Conservation (phyloP, 2,329 filamentous ascomycete genomes). For the Arthroderma sp. region DNA sequence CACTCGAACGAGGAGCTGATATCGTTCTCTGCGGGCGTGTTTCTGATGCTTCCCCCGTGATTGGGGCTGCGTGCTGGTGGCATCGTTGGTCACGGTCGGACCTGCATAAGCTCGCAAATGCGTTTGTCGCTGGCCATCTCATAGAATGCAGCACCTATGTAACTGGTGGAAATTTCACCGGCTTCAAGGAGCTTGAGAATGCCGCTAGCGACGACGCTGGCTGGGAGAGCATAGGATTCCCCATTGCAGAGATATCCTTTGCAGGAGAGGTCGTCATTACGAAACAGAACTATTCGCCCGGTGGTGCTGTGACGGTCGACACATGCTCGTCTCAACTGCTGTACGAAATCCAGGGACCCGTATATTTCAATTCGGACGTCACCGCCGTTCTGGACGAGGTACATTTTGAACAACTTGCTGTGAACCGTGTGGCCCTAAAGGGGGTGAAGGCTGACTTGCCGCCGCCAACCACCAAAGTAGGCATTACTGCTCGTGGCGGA, state of each 20-base stretch:
- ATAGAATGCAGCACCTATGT: slow-evolving; percentile 35
- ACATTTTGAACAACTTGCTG: slow-evolving; percentile 40
- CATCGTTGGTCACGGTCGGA: slow-evolving; percentile 32
- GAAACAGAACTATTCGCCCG: slow-evolving; percentile 30
- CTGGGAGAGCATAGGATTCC: slow-evolving; percentile 38
- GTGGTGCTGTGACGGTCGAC: slow-evolving; percentile 36
- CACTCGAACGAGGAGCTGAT: slow-evolving; percentile 31
- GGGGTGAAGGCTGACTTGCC: slow-evolving; percentile 35
- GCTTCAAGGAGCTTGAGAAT: slow-evolving; percentile 29
- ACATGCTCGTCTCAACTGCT: slow-evolving; percentile 43
- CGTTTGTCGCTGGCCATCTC: slow-evolving; percentile 30
- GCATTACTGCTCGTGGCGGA: slow-evolving; percentile 36
- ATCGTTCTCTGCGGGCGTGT: slow-evolving; percentile 37
- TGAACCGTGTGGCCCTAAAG: slow-evolving; percentile 40
- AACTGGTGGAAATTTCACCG: slow-evolving; percentile 35
- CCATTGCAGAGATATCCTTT: slow-evolving; percentile 35
- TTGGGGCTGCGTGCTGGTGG: slow-evolving; percentile 34
- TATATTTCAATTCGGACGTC: slow-evolving; percentile 48
- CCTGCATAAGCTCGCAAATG: slow-evolving; percentile 30
- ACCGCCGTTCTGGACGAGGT: slow-evolving; percentile 42
- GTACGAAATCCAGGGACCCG: slow-evolving; percentile 45
- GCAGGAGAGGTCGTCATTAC: slow-evolving; percentile 34
- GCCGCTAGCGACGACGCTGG: slow-evolving; percentile 19
- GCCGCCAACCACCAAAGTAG: slow-evolving; percentile 41
- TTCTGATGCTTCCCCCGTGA: slow-evolving; percentile 35